Base-by-base conservation (phyloP, 2,329 filamentous ascomycete genomes). In the Ophiognomonia clavigignenti-juglandacearum region DNA sequence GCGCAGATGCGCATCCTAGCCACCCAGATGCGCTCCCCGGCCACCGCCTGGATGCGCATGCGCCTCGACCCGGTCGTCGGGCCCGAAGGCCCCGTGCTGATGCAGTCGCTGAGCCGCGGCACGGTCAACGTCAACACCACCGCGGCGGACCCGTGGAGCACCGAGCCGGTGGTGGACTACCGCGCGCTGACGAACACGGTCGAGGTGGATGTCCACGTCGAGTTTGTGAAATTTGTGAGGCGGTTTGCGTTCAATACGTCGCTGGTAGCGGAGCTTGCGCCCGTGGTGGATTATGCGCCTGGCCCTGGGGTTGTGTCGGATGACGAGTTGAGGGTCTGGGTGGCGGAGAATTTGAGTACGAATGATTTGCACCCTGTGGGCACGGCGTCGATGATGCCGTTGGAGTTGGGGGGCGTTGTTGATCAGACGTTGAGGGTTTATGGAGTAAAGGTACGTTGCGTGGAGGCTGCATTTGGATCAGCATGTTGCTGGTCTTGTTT, bases 371-470 rank as follows among this genome's bases (percentile, higher is more conserved):
- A 71, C 54, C 63, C 65, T 2, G 59, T 57, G 8, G 66, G 69
- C 6, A 69, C 68, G 4, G 59, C 62, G 31, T 61, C 68, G 1
- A 72, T 72, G 69, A 56, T 70, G 52, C 65, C 66, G 6, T 57
- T 59, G 11, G 61, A 61, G 26, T 57, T 65, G 6, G 69, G 68
- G 6, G 69, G 69, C 24, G 68, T 71, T 13, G 69, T 71, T 1
- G 62, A 67, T 47, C 52, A 64, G 43, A 55, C 61, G 8, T 54
- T 71, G 19, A 50, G 61, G 26, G 69, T 72, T 0, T 70, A 13
- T n/a, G n/a, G n/a, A n/a, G n/a, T n/a, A n/a, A n/a, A n/a, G n/a
- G n/a, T n/a, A n/a, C n/a, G n/a, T n/a, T n/a, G n/a, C n/a, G n/a
- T n/a, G n/a, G n/a, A n/a, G n/a, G n/a, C n/a, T n/a, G n/a, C n/a